Evolutionary conservation across 257 asterid species (phyloP).

Genomic region (Jacaranda copaia): DNA sequence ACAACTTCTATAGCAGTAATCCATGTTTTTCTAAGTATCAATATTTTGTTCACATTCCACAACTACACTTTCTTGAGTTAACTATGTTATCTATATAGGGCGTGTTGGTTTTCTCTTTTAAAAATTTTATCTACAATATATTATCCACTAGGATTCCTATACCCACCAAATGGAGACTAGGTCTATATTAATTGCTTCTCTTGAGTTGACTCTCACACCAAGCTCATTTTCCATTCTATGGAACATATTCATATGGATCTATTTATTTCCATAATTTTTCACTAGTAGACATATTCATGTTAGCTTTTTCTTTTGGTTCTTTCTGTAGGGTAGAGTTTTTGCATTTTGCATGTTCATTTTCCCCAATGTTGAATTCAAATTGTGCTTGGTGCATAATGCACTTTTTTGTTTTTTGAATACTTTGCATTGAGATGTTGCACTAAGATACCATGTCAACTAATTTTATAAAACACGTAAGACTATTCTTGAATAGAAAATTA

Average conservation of each 20-base stretch:
- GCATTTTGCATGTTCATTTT: slow-evolving; percentile 5
- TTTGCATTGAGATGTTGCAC: too few species aligned
- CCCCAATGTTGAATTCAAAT: background rate
- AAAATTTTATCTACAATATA: background rate
- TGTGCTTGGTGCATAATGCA: slow-evolving; percentile 1
- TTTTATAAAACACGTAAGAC: too few species aligned
- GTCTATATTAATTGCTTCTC: background rate
- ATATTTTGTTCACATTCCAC: background rate
- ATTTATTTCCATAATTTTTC: background rate
- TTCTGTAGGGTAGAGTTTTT: background rate
- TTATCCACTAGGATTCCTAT: background rate
- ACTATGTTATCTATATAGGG: background rate
- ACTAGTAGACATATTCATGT: background rate
- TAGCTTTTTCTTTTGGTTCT: background rate
- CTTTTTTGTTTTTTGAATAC: background rate
- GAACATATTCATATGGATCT: background rate
- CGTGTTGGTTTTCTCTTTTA: background rate
- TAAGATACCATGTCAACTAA: too few species aligned
- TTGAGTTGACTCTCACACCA: background rate
- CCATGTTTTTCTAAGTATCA: background rate
- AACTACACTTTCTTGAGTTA: background rate
- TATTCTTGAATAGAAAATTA: too few species aligned
- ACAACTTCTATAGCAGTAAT: background rate
- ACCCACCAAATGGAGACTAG: too few species aligned
- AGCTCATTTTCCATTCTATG: background rate